Base-by-base conservation (phyloP, 768 basidiomycete genomes). In the Sarcomyxa edulis region DNA sequence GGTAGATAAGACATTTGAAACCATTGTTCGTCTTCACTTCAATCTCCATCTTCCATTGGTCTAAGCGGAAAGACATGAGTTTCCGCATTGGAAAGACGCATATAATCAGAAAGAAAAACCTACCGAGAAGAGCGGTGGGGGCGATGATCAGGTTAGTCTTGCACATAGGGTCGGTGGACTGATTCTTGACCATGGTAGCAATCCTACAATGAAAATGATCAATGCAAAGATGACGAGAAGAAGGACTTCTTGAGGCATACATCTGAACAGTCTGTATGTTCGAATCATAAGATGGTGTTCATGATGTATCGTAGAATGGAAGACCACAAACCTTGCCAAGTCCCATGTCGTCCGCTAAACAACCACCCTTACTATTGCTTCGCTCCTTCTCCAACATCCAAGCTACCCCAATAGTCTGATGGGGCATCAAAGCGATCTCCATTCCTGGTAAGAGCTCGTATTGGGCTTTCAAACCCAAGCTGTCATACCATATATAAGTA, bases 61-160 rank as follows among this genome's bases (percentile, higher is more conserved):
- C 68, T n/a, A n/a, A n/a, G n/a, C n/a, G n/a, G n/a, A n/a, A n/a
- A n/a, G n/a, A n/a, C n/a, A n/a, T n/a, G n/a, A n/a, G n/a, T n/a
- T n/a, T n/a, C n/a, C n/a, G n/a, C n/a, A n/a, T n/a, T n/a, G n/a
- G n/a, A n/a, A n/a, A n/a, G n/a, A n/a, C n/a, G n/a, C n/a, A n/a
- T n/a, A n/a, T n/a, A n/a, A n/a, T n/a, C n/a, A n/a, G n/a, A n/a
- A n/a, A n/a, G n/a, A n/a, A n/a, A n/a, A n/a, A n/a, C n/a, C n/a
- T n/a, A n/a, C n/a, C n/a, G 8, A 87, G 64, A 6, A 88, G 59
- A 1, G 82, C 78, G 11, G 78, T 55, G 6, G 80, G 81, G 2
- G 81, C 78, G 18, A 88, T 53, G 40, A 90, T 76, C 1, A 90
- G 66, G 16, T 74, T 87, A 0, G 77, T 75, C 56, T 81, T 83